phyloP scores from a whole-genome alignment of 129 eudicot genomes.

The Mikania micrantha region DNA sequence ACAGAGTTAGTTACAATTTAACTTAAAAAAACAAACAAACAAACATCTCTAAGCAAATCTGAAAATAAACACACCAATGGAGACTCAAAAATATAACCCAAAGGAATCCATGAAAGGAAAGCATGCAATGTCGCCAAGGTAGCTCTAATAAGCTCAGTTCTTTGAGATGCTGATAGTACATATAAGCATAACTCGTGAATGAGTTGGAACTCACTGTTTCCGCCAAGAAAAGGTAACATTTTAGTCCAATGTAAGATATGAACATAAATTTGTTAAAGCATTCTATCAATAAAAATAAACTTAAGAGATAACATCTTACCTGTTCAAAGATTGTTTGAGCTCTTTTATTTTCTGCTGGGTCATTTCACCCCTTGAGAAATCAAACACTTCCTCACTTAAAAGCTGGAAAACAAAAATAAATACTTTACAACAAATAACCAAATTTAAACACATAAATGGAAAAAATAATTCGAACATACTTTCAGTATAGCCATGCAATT shows the following conservation, averaged over 20 bases:
- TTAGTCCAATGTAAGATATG: slow-evolving; percentile 10
- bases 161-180: slow-evolving; percentile 94
- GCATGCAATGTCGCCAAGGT: slow-evolving; percentile 97
- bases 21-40: slow-evolving; percentile 1
- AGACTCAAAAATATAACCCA: slow-evolving; percentile 95
- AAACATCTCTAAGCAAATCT: not conserved
- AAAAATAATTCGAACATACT: slow-evolving; percentile 28
- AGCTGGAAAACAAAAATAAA: slow-evolving; percentile 38
- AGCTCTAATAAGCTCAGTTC: slow-evolving; percentile 91
- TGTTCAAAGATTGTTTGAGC: slow-evolving; percentile 90
- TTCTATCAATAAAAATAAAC: not conserved
- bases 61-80: slow-evolving; percentile 63
- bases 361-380: slow-evolving; percentile 99
- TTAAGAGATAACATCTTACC: slow-evolving; percentile 29
- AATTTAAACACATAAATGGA: not conserved
- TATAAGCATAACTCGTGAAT: slow-evolving; percentile 96
- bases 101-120: slow-evolving; percentile 97
- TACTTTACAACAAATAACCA: not conserved
- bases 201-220: slow-evolving; percentile 90
- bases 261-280: not conserved
- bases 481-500: slow-evolving; percentile 98
- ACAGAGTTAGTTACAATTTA: slow-evolving; percentile 3
- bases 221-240: not conserved
- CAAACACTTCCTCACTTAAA: slow-evolving; percentile 95
- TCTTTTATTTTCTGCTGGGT: slow-evolving; percentile 96